Evolutionary conservation across 345 rosid genomes (phyloP).

Genomic region (Populus simonii): DNA sequence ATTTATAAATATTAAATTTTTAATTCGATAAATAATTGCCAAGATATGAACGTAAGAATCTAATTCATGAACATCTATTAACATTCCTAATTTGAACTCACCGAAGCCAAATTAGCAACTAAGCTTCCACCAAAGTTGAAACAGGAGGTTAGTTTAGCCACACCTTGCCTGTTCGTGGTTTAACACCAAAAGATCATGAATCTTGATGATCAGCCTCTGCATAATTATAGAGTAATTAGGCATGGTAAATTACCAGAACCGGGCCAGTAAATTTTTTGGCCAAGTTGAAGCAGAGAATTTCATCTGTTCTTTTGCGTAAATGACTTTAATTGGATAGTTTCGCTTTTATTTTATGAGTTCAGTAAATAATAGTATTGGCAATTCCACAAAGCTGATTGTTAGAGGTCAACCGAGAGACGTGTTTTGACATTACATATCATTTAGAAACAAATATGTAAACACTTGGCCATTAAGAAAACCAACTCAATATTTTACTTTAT

Average conservation of each 20-base stretch:
- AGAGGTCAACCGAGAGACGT: constrained; percentile 22
- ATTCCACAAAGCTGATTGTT: no score
- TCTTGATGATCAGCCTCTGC: not conserved
- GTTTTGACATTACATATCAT: constrained; percentile 12
- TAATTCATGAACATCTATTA: no score
- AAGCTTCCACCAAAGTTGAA: not conserved
- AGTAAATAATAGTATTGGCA: no score
- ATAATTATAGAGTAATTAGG: not conserved
- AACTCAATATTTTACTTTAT: no score
- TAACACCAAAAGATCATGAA: no score
- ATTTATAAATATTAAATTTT: no score
- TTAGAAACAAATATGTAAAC: no score
- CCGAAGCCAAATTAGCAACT: not conserved
- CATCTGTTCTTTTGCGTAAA: not conserved
- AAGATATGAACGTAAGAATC: no score
- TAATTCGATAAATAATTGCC: no score
- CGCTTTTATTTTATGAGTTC: not conserved
- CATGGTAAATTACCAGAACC: not conserved
- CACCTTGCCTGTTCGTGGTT: not conserved
- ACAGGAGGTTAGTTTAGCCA: not conserved
- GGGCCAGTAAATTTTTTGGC: not conserved
- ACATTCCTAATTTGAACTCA: not conserved
- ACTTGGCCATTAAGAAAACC: not conserved
- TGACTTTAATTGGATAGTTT: constrained; percentile 16
- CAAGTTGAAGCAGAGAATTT: not conserved